A percentile compares a stretch with the other conserved stretches of the same genome.
These are phyloP conservation scores for Rhizodiscina lignyota DNA, from an alignment of 495 filamentous ascomycete genomes.

Conservation along the genomic window DNA sequence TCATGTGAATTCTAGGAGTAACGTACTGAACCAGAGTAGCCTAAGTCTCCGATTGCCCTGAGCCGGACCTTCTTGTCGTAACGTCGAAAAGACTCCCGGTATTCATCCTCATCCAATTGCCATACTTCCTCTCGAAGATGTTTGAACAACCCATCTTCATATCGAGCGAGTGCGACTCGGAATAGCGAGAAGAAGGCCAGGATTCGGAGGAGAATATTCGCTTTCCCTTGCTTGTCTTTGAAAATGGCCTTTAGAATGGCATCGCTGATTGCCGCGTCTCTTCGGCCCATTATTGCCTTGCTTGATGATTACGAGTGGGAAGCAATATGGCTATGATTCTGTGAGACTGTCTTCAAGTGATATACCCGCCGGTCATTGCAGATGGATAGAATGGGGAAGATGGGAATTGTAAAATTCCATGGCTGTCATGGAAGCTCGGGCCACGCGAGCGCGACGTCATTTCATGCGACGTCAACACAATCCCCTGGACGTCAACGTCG, in stretches of 20 bases:
- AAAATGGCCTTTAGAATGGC: slow-evolving; percentile 18
- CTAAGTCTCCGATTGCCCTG: slow-evolving; percentile 36
- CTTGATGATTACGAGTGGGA: no score
- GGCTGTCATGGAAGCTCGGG: no score
- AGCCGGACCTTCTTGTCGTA: slow-evolving; percentile 20
- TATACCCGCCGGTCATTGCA: no score
- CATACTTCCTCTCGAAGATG: slow-evolving; percentile 22
- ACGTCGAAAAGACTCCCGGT: slow-evolving; percentile 32
- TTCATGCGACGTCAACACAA: no score
- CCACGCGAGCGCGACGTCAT: no score
- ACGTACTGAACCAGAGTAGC: slow-evolving; percentile 40
- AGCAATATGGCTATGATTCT: no score
- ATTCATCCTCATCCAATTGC: slow-evolving; percentile 36
- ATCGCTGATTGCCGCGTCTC: no score
- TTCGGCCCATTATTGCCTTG: no score
- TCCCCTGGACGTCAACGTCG: no score
- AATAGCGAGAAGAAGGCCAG: slow-evolving; percentile 16
- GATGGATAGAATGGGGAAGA: no score
- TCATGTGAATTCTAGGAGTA: background rate
- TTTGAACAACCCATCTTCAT: slow-evolving; percentile 13
- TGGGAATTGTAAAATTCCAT: no score
- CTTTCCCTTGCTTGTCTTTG: slow-evolving; percentile 2
- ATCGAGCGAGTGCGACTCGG: slow-evolving; percentile 11
- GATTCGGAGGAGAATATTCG: slow-evolving; percentile 11
- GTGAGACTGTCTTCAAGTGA: no score